phyloP scores from a whole-genome alignment of 2,329 filamentous ascomycete species.

The Fusarium sp. region DNA sequence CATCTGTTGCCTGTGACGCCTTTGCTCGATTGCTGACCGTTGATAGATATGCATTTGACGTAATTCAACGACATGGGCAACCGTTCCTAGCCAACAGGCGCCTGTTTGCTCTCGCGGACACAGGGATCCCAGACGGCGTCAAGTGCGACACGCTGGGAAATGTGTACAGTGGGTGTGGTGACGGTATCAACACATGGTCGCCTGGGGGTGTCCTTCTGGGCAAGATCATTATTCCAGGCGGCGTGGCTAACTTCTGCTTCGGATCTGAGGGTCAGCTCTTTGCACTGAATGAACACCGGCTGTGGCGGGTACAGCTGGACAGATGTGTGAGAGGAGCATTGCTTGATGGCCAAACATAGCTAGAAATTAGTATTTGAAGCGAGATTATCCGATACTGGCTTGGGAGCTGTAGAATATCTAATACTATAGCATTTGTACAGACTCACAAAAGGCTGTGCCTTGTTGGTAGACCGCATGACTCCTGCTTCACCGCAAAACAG shows the following conservation, averaged over 20 bases:
- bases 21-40: not conserved
- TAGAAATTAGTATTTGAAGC: not conserved
- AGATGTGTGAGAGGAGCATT: not conserved
- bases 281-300: not conserved
- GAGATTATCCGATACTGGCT: no score
- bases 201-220: not conserved
- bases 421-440: no score
- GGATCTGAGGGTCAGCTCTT: not conserved
- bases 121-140: not conserved
- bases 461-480: no score
- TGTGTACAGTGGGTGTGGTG: not conserved
- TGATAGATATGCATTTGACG: not conserved
- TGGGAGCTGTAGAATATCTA: no score
- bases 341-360: not conserved
- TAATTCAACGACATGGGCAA: not conserved
- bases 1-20: not conserved
- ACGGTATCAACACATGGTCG: not conserved
- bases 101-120: not conserved
- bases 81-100: not conserved
- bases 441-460: no score
- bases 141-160: not conserved
- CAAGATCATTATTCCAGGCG: not conserved
- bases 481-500: no score
- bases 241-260: not conserved
- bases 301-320: not conserved